Evolutionary conservation across 2,329 filamentous ascomycete species (phyloP), one percentile per base, ranked within the genome.

Genomic region (Penicillium sp.): DNA sequence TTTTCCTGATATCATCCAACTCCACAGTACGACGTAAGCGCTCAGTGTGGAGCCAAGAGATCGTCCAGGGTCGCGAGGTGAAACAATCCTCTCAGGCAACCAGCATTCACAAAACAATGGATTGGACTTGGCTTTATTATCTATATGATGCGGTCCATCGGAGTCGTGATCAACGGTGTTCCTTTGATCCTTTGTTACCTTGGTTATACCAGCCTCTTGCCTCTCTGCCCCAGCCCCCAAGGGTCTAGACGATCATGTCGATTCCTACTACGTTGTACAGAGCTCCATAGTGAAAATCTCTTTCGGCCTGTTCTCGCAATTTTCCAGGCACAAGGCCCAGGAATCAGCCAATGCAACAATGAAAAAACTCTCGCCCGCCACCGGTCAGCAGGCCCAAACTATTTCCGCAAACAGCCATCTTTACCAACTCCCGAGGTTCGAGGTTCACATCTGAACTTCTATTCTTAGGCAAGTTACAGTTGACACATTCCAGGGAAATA

Each of bases 1-100:
- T 24, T 47, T 43, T 38, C 43, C 48, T 51, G 43, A 51, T 51
- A 51, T 51, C 48, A 47, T 40, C 22, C 15, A 24, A 51, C 48
- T 51, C 48, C 48, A 51, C 48, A 51, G 38, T 46, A 51, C 43
- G 26, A 51, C 48, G 48, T 51, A 51, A 51, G 48, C 48, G 48
- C 48, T 29, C 15, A 26, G 9, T 24, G 48, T 50, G 48, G 48
- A 40, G 32, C 43, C 48, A 50, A 26, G 43, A 28, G 48, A 51
- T 51, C 43, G 10, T 10, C 45, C 15, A 45, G 34, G 42, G 28
- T 45, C 40, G 31, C 3, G 15, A 31, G 19, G 28, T 47, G 31
- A 47, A 51, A 42, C 39, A 43, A 5, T 7, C 17, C 28, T 28
- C 24, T 43, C 37, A 47, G 48, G 48, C 48, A 51, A 37, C 48